Evolutionary conservation across 192 early-diverging fungal species (phyloP).

Genomic region (Podila minutissima): DNA sequence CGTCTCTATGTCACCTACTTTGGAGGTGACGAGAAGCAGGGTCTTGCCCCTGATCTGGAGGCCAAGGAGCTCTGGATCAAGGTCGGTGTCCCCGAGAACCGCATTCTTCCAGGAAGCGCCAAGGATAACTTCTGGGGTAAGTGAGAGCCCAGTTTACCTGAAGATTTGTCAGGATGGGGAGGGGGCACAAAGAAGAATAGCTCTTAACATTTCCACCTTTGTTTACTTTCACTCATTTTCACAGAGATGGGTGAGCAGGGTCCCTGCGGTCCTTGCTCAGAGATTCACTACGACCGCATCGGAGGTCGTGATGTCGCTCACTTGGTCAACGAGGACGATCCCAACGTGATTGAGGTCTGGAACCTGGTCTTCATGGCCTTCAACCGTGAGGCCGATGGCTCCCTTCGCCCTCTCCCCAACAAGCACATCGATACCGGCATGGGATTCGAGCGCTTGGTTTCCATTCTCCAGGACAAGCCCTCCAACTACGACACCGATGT

Average conservation of each 20-base stretch:
- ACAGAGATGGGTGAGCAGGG: conserved; percentile 97
- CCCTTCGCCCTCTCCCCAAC: conserved; percentile 88
- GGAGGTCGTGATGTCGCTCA: conserved; percentile 89
- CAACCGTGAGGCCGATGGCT: conserved; percentile 94
- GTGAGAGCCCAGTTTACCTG: not conserved
- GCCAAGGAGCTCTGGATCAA: conserved; percentile 93
- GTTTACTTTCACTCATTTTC: not conserved
- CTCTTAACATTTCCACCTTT: not conserved
- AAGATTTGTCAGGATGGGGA: conserved; percentile 2
- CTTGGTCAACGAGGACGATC: conserved; percentile 97
- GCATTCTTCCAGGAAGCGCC: conserved; percentile 84
- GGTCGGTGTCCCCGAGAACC: conserved; percentile 84
- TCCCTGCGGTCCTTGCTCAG: conserved; percentile 97
- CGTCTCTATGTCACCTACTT: conserved; percentile 98
- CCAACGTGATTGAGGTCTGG: conserved; percentile 98
- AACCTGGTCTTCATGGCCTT: conserved; percentile 99
- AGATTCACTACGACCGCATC: conserved; percentile 98
- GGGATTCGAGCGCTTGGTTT: conserved; percentile 96
- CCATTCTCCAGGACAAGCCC: conserved; percentile 90
- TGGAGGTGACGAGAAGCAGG: conserved; percentile 85
- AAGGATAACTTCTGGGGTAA: conserved; percentile 99
- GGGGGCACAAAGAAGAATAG: not conserved
- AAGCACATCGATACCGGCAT: conserved; percentile 99
- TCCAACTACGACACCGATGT: conserved; percentile 99
- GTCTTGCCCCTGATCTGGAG: conserved; percentile 87